These are phyloP conservation scores for Gymnopus androsaceus DNA, from an alignment of 1,284 basidiomycete species.

Conservation along the genomic window DNA sequence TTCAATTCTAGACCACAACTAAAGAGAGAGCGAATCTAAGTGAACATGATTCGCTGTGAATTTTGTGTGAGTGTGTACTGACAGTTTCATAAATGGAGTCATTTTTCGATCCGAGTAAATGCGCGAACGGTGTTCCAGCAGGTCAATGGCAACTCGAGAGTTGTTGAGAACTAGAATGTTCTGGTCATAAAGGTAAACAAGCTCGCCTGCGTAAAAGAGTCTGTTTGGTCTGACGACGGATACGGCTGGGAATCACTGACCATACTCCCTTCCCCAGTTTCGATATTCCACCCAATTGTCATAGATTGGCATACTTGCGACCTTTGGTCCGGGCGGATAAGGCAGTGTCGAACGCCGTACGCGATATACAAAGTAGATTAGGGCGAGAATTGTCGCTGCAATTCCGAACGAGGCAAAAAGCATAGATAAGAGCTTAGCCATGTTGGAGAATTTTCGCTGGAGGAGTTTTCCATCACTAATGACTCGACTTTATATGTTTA, in stretches of 20 bases:
- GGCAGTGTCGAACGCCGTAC: neutral
- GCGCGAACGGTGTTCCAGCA: slow-evolving; percentile 48
- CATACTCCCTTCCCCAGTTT: neutral
- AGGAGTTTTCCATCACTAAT: too few relatives aligned
- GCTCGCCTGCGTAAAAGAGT: neutral
- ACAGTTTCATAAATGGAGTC: slow-evolving; percentile 34
- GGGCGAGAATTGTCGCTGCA: neutral
- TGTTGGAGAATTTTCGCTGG: too few relatives aligned
- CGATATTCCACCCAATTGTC: neutral
- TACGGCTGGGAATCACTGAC: neutral
- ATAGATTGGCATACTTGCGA: neutral
- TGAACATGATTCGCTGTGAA: neutral
- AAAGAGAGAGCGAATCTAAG: neutral
- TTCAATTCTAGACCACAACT: neutral
- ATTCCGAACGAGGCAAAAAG: neutral
- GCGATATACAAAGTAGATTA: neutral
- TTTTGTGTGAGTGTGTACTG: neutral
- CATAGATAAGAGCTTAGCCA: neutral
- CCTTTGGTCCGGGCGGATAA: neutral
- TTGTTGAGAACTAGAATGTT: slow-evolving; percentile 41
- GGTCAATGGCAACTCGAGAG: slow-evolving; percentile 39
- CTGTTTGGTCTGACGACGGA: neutral
- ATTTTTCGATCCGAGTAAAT: slow-evolving; percentile 49
- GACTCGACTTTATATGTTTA: too few relatives aligned
- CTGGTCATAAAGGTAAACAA: neutral